phyloP scores from a whole-genome alignment of 108 stramenopile genomes.

The Chaetoceros muelleri region DNA sequence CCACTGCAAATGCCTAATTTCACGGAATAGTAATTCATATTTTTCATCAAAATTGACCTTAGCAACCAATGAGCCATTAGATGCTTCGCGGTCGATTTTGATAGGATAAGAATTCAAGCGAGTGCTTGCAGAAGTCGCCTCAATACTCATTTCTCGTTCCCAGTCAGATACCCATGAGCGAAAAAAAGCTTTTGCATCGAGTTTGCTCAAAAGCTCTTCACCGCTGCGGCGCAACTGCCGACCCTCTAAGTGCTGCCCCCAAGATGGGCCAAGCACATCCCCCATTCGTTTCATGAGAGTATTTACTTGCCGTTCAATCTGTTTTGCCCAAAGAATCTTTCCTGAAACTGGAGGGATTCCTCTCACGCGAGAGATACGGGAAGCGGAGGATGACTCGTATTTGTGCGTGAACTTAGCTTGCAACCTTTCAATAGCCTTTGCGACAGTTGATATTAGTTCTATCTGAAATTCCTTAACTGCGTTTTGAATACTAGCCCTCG shows the following conservation, averaged over 20 bases:
- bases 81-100: slow-evolving; percentile 28
- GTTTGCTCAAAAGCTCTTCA: slow-evolving; percentile 87
- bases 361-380: slow-evolving; percentile 62
- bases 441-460: slow-evolving; percentile 86
- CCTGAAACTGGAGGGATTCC: slow-evolving; percentile 94
- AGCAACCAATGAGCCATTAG: slow-evolving; percentile 41
- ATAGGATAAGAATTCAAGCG: slow-evolving; percentile 65
- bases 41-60: slow-evolving; percentile 93
- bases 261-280: slow-evolving; percentile 89
- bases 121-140: slow-evolving; percentile 23
- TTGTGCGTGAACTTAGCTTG: slow-evolving; percentile 89
- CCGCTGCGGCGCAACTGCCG: slow-evolving; percentile 84
- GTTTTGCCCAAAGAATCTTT: slow-evolving; percentile 97
- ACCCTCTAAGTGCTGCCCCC: slow-evolving; percentile 95
- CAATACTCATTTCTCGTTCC: slow-evolving; percentile 58
- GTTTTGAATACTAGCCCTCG: slow-evolving; percentile 80
- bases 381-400: slow-evolving; percentile 73
- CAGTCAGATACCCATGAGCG: slow-evolving; percentile 76
- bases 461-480: slow-evolving; percentile 94
- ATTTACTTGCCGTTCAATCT: slow-evolving; percentile 93
- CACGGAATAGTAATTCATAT: slow-evolving; percentile 83
- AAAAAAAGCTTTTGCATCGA: slow-evolving; percentile 82
- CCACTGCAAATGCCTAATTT: slow-evolving; percentile 93
- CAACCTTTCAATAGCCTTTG: slow-evolving; percentile 78
- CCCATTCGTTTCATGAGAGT: slow-evolving; percentile 86